Conservation (phyloP, 2,329 filamentous ascomycete species). For the Knoxdaviesia capensis region DNA sequence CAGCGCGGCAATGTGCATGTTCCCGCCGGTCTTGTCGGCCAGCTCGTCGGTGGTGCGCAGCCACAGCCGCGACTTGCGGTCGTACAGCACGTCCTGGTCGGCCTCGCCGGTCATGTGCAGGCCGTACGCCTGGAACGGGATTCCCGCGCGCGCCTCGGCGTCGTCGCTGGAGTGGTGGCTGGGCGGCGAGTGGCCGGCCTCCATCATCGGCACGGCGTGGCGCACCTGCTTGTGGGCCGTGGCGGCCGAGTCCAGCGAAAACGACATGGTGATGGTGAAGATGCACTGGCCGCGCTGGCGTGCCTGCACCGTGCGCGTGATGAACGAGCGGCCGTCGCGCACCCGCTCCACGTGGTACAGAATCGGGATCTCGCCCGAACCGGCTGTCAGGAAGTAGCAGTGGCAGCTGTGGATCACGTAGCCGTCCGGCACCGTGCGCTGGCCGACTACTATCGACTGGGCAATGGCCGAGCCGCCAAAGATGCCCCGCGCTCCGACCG, state of each 20-base stretch:
- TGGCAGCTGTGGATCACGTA: slow-evolving; percentile 92
- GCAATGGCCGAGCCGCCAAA: slow-evolving; percentile 88
- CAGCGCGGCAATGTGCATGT: slow-evolving; percentile 61
- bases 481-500: slow-evolving; percentile 76
- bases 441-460: slow-evolving; percentile 72
- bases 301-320: slow-evolving; percentile 90
- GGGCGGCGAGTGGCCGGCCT: slow-evolving; percentile 15
- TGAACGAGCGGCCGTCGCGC: slow-evolving; percentile 73
- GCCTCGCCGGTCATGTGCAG: slow-evolving; percentile 18
- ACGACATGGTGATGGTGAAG: slow-evolving; percentile 89
- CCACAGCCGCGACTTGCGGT: slow-evolving; percentile 54
- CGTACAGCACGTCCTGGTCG: slow-evolving; percentile 30
- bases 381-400: slow-evolving; percentile 94
- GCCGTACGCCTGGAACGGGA: slow-evolving; percentile 25
- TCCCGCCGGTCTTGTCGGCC: too few relatives aligned
- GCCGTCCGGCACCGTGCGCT: slow-evolving; percentile 61
- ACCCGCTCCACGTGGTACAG: slow-evolving; percentile 92
- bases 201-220: slow-evolving; percentile 44
- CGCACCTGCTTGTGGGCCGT: slow-evolving; percentile 23
- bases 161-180: slow-evolving; percentile 16
- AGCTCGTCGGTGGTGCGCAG: too few relatives aligned
- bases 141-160: slow-evolving; percentile 22
- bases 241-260: slow-evolving; percentile 43
- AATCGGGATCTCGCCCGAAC: slow-evolving; percentile 66
- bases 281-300: slow-evolving; percentile 74